Base-by-base conservation (phyloP, 441 rosid species). In the Isatis lusitanica region DNA sequence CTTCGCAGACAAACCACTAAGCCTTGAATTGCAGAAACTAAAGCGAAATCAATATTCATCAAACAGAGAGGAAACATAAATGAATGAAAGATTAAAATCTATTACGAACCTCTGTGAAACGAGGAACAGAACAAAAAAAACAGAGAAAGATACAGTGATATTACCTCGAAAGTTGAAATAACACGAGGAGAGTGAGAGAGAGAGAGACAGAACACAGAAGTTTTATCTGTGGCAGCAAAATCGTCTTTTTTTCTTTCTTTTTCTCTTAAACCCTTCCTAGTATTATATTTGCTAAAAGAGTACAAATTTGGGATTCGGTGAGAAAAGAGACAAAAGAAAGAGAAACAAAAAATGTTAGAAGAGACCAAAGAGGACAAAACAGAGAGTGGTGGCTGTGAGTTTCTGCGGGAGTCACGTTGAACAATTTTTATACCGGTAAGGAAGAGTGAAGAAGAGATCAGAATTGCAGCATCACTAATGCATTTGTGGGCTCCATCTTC, bases 301-400 rank as follows among this genome's bases (percentile, higher is more conserved):
- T 18, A 31, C 9, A 2, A 48, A 55, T 5, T 24, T 7, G 40
- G 5, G 42, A 60, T 9, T 18, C 51, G 63, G 68, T 40, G 73
- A 31, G 48, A 17, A 10, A 58, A 7, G 5, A 39, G 21, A 40
- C 42, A 59, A 67, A 48, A 3, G 5, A 9, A 21, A 50, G 21
- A 9, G 13, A 50, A 17, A 2, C 7, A 9, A 24, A n/a, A 38
- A 12, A 33, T 24, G 42, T 16, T 3, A 73, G 60, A 47, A 47
- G 7, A 65, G 36, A 26, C 47, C 30, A 44, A 73, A 46, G 1
- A 21, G n/a, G 12, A 26, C 15, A 62, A 33, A 9, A 0, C 42
- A 71, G 72, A 74, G 71, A 57, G 44, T 60, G 28, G 28, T 12
- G 71, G 71, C 60, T 73, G 12, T 52, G 17, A 40, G 63, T 3